phyloP scores from a whole-genome alignment of 1,284 basidiomycete genomes.

The Hemileia vastatrix region DNA sequence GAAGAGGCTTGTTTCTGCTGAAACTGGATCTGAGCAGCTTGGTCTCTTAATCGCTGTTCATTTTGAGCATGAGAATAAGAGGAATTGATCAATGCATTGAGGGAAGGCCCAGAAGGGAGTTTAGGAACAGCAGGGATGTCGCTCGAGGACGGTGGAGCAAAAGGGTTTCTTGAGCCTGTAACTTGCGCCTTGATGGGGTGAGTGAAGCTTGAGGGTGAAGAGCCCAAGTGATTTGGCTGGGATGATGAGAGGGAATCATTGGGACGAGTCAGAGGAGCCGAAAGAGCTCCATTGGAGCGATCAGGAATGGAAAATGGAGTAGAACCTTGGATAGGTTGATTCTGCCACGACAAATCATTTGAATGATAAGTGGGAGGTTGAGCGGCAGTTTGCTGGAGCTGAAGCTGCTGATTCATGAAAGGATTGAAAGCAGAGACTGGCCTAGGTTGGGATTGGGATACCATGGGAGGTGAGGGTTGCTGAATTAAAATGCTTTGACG shows the following conservation, averaged over 20 bases:
- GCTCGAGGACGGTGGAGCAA: constrained; percentile 59
- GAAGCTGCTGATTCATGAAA: constrained; percentile 6
- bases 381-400: constrained; percentile 38
- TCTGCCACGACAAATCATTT: not conserved
- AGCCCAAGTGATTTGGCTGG: constrained; percentile 28
- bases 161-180: constrained; percentile 91
- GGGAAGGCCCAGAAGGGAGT: constrained; percentile 20
- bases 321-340: constrained; percentile 30
- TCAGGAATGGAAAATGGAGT: constrained; percentile 36
- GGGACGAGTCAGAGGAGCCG: constrained; percentile 34
- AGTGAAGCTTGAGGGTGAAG: constrained; percentile 31
- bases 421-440: constrained; percentile 9
- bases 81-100: constrained; percentile 24
- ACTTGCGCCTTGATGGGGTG: constrained; percentile 65
- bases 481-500: constrained; percentile 39
- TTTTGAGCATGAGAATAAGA: constrained; percentile 23
- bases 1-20: constrained; percentile 17
- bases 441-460: constrained; percentile 16
- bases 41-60: constrained; percentile 26
- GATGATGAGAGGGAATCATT: constrained; percentile 23
- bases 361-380: constrained; percentile 29
- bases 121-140: constrained; percentile 23
- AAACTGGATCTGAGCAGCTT: constrained; percentile 23
- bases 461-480: constrained; percentile 53
- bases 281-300: constrained; percentile 37